Evolutionary conservation across 305 asterid species (phyloP), one percentile per base, ranked within the genome.

Genomic region (Ilex paraguariensis): DNA sequence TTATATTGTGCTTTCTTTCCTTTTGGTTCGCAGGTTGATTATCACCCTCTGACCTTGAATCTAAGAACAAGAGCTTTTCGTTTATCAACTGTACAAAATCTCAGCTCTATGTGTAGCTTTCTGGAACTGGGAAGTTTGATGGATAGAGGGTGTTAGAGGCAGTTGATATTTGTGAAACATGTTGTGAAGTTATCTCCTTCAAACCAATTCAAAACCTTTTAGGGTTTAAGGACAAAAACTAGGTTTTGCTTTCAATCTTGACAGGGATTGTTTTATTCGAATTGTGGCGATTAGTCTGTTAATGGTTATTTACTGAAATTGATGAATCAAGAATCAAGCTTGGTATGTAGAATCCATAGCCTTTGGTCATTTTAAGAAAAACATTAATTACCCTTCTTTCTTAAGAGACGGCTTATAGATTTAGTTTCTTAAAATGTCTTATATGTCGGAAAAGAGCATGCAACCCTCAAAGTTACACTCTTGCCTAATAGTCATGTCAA

Each of bases 381-480:
- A 16, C 44, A 46, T 33, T 57, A 57, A 17, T 32, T 64, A 7
- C 31, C 10, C n/a, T 52, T 17, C 0, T n/a, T 31, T 5, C 39
- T 50, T 52, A 28, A 21, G 31, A 28, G 13, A 14, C 31, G 1
- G 10, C 28, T 8, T 21, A 21, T 36, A 4, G 42, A 36, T 36
- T 14, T 52, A 7, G 31, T 16, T 6, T 61, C 33, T 48, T 31
- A 56, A 56, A 54, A 82, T 84, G 92, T 73, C 67, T 73, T 59
- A 65, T 57, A 69, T 75, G 64, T 66, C 75, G 0, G 98, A 81
- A 60, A 88, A 79, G 82, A 82, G 69, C 65, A 67, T 74, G 67
- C 33, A 77, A 2, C 81, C 94, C 31, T 79, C 84, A 42, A 82
- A 74, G 79, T 78, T 79, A 57, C 74, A 79, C 57, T 77, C 85